Evolutionary conservation across 345 rosid genomes (phyloP).

Genomic region (Moricandia moricandioides): DNA sequence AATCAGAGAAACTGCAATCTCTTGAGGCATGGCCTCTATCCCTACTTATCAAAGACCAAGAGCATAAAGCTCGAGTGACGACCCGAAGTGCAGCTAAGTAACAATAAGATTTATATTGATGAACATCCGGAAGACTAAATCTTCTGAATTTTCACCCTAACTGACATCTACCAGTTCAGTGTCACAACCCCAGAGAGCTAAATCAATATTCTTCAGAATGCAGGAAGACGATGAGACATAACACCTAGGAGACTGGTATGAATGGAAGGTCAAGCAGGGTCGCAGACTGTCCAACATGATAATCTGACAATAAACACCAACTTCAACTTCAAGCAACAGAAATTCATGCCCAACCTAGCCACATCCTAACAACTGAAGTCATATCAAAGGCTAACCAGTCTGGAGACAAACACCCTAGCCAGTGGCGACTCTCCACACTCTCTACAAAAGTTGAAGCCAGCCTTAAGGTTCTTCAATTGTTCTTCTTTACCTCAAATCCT

Average conservation of each 20-base stretch:
- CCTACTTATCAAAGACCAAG: neutral
- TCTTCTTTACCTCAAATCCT: neutral
- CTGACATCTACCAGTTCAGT: neutral
- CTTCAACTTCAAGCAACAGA: slow-evolving; percentile 19
- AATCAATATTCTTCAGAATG: slow-evolving; percentile 16
- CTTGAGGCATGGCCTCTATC: slow-evolving; percentile 1
- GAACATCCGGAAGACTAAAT: neutral
- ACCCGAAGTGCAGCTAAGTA: neutral
- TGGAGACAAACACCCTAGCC: slow-evolving; percentile 12
- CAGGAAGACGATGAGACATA: slow-evolving; percentile 2
- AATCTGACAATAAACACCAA: slow-evolving; percentile 4
- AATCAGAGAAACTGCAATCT: slow-evolving; percentile 1
- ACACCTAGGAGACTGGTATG: slow-evolving; percentile 10
- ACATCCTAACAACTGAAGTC: slow-evolving; percentile 6
- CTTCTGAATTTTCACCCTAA: slow-evolving; percentile 9
- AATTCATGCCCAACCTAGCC: slow-evolving; percentile 7
- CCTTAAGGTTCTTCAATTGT: neutral
- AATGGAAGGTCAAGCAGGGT: neutral
- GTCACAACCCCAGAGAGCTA: slow-evolving; percentile 6
- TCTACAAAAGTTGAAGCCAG: neutral
- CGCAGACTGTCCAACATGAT: neutral
- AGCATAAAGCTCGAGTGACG: neutral
- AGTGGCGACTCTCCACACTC: neutral
- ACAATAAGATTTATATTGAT: neutral
- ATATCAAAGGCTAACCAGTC: slow-evolving; percentile 8